These are phyloP conservation scores for Penicillium fimorum DNA, from an alignment of 495 filamentous ascomycete species.

Conservation along the genomic window DNA sequence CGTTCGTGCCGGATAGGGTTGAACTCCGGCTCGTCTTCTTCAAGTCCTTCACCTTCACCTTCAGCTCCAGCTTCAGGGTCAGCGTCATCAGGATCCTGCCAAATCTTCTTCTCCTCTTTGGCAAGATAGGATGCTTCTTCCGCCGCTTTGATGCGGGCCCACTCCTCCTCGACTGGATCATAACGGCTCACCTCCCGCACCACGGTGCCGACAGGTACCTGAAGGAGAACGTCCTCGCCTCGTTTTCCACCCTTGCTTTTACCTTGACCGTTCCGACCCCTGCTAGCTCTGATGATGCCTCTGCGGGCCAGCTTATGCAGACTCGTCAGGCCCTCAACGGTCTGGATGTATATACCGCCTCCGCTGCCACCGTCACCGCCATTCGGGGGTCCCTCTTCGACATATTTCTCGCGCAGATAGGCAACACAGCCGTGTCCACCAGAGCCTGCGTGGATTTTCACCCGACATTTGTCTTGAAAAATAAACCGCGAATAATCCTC, in stretches of 20 bases:
- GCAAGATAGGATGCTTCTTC: constrained; percentile 22
- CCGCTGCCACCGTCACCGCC: constrained; percentile 92
- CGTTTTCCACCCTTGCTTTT: constrained; percentile 74
- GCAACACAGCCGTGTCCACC: constrained; percentile 93
- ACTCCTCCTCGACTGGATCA: constrained; percentile 73
- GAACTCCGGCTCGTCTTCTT: constrained; percentile 32
- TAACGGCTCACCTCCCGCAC: constrained; percentile 74
- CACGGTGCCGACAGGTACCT: constrained; percentile 90
- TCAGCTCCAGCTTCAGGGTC: constrained; percentile 22
- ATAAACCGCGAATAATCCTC: constrained; percentile 77
- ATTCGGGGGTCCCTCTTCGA: constrained; percentile 88
- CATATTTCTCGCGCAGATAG: constrained; percentile 84
- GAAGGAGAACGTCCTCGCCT: constrained; percentile 82
- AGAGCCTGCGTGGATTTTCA: constrained; percentile 70
- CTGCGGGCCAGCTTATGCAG: constrained; percentile 86
- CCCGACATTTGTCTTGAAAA: constrained; percentile 81
- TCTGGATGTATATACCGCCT: constrained; percentile 92
- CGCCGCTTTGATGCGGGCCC: constrained; percentile 31
- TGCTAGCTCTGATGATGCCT: constrained; percentile 70
- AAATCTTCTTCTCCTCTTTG: constrained; percentile 19
- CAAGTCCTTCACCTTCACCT: constrained; percentile 28
- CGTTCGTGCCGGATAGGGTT: constrained; percentile 54
- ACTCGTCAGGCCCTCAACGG: constrained; percentile 83
- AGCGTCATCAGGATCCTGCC: neutral
- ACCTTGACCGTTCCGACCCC: constrained; percentile 83